phyloP scores from a whole-genome alignment of 1,284 basidiomycete genomes.

The Xerocomus amazonicus region DNA sequence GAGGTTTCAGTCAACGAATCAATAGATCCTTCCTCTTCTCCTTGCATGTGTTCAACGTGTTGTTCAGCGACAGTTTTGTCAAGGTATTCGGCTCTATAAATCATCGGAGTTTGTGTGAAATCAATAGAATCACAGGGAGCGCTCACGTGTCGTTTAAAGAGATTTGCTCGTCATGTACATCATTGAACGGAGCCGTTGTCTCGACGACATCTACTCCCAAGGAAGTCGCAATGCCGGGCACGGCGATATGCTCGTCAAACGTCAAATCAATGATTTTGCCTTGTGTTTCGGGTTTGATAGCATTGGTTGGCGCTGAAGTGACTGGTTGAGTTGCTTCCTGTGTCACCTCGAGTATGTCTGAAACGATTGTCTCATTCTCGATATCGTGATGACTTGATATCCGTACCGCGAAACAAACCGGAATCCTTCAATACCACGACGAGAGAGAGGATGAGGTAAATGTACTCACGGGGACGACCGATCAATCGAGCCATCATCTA shows the following conservation, averaged over 20 bases:
- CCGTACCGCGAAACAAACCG: neutral
- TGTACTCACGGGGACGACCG: conserved; percentile 4
- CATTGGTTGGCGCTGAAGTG: neutral
- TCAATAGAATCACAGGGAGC: neutral
- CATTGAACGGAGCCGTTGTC: neutral
- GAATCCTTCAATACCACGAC: neutral
- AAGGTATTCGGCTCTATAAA: conserved; percentile 1
- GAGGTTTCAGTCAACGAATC: neutral
- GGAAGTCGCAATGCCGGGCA: neutral
- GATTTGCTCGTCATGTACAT: neutral
- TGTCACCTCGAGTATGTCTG: neutral
- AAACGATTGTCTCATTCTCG: neutral
- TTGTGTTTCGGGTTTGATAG: neutral
- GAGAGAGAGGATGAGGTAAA: neutral
- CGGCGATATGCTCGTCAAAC: neutral
- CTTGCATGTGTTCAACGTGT: neutral
- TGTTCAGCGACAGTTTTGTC: neutral
- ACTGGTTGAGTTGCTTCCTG: neutral
- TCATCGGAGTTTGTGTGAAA: neutral
- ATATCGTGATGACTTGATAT: neutral
- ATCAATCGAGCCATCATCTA: too few species aligned
- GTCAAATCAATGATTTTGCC: neutral
- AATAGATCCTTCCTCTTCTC: neutral
- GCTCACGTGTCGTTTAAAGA: neutral
- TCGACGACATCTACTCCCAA: neutral